Percentiles rank a stretch among this genome's conserved stretches.
Conservation (phyloP, 352 stramenopile species). For the Phytophthora fragariae region DNA sequence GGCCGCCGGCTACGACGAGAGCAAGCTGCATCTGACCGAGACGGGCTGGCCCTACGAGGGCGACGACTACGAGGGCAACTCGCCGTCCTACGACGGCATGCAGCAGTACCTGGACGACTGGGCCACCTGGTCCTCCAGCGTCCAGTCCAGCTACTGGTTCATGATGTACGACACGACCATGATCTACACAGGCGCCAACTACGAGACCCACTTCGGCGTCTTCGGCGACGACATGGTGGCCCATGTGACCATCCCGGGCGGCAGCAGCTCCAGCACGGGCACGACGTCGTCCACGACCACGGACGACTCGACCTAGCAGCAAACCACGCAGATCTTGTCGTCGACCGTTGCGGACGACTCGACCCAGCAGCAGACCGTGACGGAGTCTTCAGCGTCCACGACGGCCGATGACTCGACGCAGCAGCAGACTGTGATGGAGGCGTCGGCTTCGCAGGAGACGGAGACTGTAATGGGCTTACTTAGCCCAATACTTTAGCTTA, state of each 20-base stretch:
- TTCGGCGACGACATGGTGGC: slow-evolving; percentile 50
- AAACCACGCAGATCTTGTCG: too few species aligned
- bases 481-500: too few species aligned
- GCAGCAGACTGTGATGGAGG: too few species aligned
- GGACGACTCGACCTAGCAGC: too few species aligned
- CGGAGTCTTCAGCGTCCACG: too few species aligned
- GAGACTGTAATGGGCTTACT: too few species aligned
- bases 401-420: too few species aligned
- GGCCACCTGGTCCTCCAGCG: slow-evolving; percentile 39
- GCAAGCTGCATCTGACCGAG: slow-evolving; percentile 56
- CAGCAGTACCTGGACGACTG: slow-evolving; percentile 59
- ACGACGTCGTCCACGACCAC: too few species aligned
- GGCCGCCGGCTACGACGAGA: slow-evolving; percentile 43
- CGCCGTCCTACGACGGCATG: slow-evolving; percentile 50
- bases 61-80: slow-evolving; percentile 42
- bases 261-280: slow-evolving; percentile 18
- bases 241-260: slow-evolving; percentile 49
- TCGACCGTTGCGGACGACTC: too few species aligned
- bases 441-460: too few species aligned
- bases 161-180: slow-evolving; percentile 68
- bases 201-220: slow-evolving; percentile 69
- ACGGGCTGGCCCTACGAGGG: slow-evolving; percentile 67
- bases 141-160: slow-evolving; percentile 58
- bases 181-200: slow-evolving; percentile 53
- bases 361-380: too few species aligned